Evolutionary conservation across 2,329 filamentous ascomycete genomes (phyloP).

Genomic region (Lachnellula occidentalis): DNA sequence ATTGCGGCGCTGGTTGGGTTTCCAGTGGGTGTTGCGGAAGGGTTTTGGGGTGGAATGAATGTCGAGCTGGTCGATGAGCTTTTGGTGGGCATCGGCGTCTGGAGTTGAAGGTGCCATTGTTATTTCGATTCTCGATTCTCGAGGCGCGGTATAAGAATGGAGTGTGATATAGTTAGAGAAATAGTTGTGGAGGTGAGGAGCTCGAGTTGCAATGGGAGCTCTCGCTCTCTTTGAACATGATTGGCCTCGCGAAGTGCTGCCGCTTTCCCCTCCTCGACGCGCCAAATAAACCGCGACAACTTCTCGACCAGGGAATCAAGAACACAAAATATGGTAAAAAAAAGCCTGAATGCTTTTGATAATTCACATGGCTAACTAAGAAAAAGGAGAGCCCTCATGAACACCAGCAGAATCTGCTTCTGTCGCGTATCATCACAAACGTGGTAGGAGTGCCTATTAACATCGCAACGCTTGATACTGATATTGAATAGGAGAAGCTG

Average conservation of each 20-base stretch:
- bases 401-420: conserved; percentile 88
- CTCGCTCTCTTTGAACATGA: background rate
- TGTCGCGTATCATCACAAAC: conserved; percentile 95
- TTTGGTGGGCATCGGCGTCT: conserved; percentile 63
- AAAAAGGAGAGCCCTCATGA: conserved; percentile 88
- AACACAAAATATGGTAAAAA: conserved; percentile 8
- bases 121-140: background rate
- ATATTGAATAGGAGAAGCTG: conserved; percentile 71
- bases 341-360: background rate
- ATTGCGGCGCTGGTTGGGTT: conserved; percentile 89
- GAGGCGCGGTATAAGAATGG: background rate
- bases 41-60: conserved; percentile 79
- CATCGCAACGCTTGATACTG: conserved; percentile 2
- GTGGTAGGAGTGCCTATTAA: conserved; percentile 60
- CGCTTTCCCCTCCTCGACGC: conserved; percentile 7
- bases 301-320: background rate
- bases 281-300: conserved; percentile 8
- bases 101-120: conserved; percentile 28
- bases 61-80: conserved; percentile 86
- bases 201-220: conserved; percentile 1
- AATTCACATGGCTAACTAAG: background rate
- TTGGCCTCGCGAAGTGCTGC: background rate
- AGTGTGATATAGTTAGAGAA: background rate
- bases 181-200: background rate
- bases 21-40: conserved; percentile 89